These are phyloP conservation scores for Monosiga brevicollis DNA, from an alignment of 78 protist species.

Conservation along the genomic window DNA sequence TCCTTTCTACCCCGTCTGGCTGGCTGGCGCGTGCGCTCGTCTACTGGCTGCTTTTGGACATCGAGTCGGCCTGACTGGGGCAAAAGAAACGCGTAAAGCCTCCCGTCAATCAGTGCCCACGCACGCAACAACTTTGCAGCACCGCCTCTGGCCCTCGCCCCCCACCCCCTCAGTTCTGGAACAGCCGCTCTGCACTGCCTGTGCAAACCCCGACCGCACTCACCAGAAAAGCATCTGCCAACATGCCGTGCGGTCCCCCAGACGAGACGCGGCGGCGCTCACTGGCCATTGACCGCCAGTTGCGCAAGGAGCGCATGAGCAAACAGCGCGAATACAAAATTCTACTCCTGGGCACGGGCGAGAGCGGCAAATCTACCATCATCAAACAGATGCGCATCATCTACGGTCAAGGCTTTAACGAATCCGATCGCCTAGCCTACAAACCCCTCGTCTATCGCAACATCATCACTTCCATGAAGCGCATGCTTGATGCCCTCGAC, in stretches of 20 bases:
- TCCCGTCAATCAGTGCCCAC: not conserved
- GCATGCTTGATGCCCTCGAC: not conserved
- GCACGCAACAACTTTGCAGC: no score
- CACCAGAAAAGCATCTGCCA: not conserved
- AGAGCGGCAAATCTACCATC: conserved; percentile 42
- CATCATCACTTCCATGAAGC: not conserved
- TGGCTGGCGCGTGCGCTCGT: not conserved
- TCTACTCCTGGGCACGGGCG: conserved; percentile 42
- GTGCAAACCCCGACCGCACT: not conserved
- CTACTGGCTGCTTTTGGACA: not conserved
- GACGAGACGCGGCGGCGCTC: not conserved
- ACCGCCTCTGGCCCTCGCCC: no score
- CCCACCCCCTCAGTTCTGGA: no score
- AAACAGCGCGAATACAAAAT: not conserved
- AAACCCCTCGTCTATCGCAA: conserved; percentile 1
- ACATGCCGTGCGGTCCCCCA: not conserved
- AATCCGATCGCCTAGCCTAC: not conserved
- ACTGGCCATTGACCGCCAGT: not conserved
- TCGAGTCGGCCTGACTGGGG: not conserved
- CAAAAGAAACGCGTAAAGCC: not conserved
- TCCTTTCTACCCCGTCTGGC: no score
- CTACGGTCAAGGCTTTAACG: conserved; percentile 11
- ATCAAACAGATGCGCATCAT: conserved; percentile 43
- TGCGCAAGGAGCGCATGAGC: not conserved
- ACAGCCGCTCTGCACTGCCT: not conserved